Percentiles rank a stretch among this genome's conserved stretches.
phyloP scores from a whole-genome alignment of 2,329 filamentous ascomycete species.

The Fusarium bactridioides region DNA sequence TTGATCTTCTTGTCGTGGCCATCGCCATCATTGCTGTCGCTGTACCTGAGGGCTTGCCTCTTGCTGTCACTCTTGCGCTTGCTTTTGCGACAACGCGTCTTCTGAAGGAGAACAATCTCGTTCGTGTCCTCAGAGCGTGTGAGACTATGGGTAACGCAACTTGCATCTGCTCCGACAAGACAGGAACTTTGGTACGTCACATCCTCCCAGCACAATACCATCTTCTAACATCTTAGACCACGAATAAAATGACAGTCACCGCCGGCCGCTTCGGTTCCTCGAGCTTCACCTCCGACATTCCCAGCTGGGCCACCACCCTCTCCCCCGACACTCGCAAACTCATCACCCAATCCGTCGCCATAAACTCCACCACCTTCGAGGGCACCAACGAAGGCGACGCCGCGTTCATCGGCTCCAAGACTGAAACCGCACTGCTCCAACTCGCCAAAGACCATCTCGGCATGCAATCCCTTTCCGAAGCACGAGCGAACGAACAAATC shows the following conservation, averaged over 20 bases:
- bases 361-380: slow-evolving; percentile 80
- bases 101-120: slow-evolving; percentile 79
- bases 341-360: slow-evolving; percentile 54
- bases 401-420: slow-evolving; percentile 79
- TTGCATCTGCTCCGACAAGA: slow-evolving; percentile 74
- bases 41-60: slow-evolving; percentile 78
- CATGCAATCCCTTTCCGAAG: slow-evolving; percentile 70
- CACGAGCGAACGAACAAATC: slow-evolving; percentile 67
- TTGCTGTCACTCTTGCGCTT: slow-evolving; percentile 79
- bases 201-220: fast-evolving
- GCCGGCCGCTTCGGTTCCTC: slow-evolving; percentile 64
- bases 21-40: slow-evolving; percentile 83
- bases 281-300: slow-evolving; percentile 43
- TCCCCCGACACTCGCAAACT: slow-evolving; percentile 38
- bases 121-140: slow-evolving; percentile 77
- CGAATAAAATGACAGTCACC: slow-evolving; percentile 74
- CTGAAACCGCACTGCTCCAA: slow-evolving; percentile 75
- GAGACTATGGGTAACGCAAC: slow-evolving; percentile 85
- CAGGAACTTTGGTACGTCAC: slow-evolving; percentile 60
- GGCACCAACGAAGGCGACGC: slow-evolving; percentile 70
- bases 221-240: slow-evolving; percentile 40
- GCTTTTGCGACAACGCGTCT: slow-evolving; percentile 81
- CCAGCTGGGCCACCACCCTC: slow-evolving; percentile 30
- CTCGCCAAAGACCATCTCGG: slow-evolving; percentile 72
- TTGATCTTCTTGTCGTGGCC: slow-evolving; percentile 79